These are phyloP conservation scores for Ophiostoma himal-ulmi DNA, from an alignment of 2,329 filamentous ascomycete genomes.

Conservation along the genomic window DNA sequence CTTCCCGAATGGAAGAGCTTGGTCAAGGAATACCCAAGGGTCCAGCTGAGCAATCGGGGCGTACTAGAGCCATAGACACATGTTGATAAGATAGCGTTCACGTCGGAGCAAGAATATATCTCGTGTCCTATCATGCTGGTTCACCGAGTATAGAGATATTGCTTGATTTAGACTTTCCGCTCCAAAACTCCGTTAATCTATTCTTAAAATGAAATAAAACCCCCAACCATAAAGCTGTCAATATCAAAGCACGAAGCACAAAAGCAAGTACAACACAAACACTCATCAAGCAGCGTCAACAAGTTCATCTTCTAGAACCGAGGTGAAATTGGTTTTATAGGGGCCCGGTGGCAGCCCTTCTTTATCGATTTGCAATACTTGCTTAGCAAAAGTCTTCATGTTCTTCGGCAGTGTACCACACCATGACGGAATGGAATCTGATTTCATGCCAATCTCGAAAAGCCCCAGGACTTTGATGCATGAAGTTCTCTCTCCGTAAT, in stretches of 20 bases:
- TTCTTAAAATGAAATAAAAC: no score
- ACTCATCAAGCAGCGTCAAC: no score
- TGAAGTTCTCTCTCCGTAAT: background rate
- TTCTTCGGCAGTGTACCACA: background rate
- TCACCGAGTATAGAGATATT: no score
- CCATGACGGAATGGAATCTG: background rate
- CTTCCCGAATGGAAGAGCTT: background rate
- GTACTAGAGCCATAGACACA: background rate
- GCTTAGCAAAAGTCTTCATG: background rate
- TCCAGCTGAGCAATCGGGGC: background rate
- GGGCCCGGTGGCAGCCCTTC: fast-evolving
- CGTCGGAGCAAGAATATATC: no score
- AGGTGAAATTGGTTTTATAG: background rate
- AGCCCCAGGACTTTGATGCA: background rate
- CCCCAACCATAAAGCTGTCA: no score
- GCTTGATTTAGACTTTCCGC: no score
- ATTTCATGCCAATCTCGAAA: background rate
- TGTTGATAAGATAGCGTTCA: no score
- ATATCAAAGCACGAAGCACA: no score
- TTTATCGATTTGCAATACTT: background rate
- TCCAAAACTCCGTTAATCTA: no score
- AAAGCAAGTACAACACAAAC: no score
- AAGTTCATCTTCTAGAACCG: no score
- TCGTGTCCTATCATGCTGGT: no score
- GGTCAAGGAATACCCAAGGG: background rate